Conservation (phyloP, 495 filamentous ascomycete species). For the Penicillium cataractarum region DNA sequence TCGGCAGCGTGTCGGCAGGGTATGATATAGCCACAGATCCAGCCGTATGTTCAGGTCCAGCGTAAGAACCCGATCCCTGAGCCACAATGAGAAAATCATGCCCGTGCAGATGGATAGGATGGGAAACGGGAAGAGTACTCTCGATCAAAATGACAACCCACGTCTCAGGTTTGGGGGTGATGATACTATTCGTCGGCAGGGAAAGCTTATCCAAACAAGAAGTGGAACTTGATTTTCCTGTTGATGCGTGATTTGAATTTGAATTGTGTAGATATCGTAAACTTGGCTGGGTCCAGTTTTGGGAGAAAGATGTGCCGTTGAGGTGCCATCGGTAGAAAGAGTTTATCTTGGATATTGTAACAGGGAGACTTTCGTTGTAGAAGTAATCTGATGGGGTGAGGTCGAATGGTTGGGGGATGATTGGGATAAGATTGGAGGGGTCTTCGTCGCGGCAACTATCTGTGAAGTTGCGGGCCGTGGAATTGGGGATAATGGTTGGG, state of each 20-base stretch:
- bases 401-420: background rate
- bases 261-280: background rate
- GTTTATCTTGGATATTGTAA: conserved; percentile 3
- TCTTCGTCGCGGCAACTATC: conserved; percentile 13
- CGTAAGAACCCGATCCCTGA: conserved; percentile 17
- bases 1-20: conserved; percentile 41
- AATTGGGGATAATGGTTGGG: background rate
- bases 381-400: background rate
- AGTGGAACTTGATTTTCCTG: background rate
- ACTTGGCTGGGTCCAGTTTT: conserved; percentile 21
- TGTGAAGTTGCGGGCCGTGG: conserved; percentile 1
- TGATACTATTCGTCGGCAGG: background rate
- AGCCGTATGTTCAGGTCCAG: background rate
- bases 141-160: conserved; percentile 56
- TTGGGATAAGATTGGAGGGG: conserved; percentile 7
- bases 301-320: conserved; percentile 15
- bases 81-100: conserved; percentile 26
- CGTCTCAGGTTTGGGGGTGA: conserved; percentile 55
- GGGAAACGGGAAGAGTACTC: conserved; percentile 10
- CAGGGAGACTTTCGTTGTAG: conserved; percentile 15
- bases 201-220: background rate
- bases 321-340: conserved; percentile 20
- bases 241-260: background rate
- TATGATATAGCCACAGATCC: background rate
- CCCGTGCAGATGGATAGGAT: conserved; percentile 29